Conservation (phyloP, 768 basidiomycete genomes). For the Phlegmacium glaucopus region DNA sequence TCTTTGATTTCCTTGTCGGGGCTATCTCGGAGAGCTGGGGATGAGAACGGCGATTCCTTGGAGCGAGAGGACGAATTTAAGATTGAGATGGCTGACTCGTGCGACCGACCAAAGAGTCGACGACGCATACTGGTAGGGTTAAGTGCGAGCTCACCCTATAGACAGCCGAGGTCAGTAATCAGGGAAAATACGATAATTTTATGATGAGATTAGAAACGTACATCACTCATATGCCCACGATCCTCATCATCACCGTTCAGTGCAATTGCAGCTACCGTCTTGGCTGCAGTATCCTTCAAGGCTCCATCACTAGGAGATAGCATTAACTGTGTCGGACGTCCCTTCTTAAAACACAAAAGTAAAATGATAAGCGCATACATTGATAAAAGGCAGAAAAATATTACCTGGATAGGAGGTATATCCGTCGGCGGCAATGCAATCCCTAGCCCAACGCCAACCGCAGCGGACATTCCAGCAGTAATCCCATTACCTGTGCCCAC, state of each 20-base stretch:
- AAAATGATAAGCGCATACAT: slow-evolving; percentile 9
- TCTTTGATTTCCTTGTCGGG: slow-evolving; percentile 27
- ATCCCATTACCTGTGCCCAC: no score
- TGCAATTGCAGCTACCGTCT: slow-evolving; percentile 28
- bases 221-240: slow-evolving; percentile 61
- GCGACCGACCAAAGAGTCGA: slow-evolving; percentile 62
- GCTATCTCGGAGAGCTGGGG: slow-evolving; percentile 23
- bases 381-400: neutral
- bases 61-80: slow-evolving; percentile 3
- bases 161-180: neutral
- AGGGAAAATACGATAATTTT: neutral
- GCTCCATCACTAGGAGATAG: slow-evolving; percentile 64
- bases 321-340: slow-evolving; percentile 46
- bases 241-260: slow-evolving; percentile 49
- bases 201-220: slow-evolving; percentile 29
- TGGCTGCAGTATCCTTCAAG: slow-evolving; percentile 39
- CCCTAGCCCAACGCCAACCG: slow-evolving; percentile 18
- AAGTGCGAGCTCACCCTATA: slow-evolving; percentile 50
- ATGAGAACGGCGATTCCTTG: slow-evolving; percentile 23
- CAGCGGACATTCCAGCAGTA: slow-evolving; percentile 5
- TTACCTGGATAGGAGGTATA: neutral
- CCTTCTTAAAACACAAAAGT: slow-evolving; percentile 25
- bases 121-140: slow-evolving; percentile 39
- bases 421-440: slow-evolving; percentile 11
- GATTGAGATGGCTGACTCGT: slow-evolving; percentile 31